Conservation (phyloP, 805 yeast species). For the Yamadazyma nakazawae region DNA sequence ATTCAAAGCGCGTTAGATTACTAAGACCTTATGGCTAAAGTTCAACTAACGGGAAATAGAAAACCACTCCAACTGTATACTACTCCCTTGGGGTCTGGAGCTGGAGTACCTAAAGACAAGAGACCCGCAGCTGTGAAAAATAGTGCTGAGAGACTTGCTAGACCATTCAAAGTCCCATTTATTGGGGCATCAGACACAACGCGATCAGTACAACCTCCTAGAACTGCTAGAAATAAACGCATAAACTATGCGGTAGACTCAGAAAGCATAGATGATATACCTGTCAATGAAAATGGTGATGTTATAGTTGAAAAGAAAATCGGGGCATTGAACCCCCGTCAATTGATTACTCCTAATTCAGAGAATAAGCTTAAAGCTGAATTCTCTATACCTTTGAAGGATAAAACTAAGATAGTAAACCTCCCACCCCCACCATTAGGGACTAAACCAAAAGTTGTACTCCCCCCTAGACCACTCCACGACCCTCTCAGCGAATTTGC, state of each 20-base stretch:
- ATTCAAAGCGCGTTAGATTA: not conserved
- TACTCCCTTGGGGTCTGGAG: constrained; percentile 63
- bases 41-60: constrained; percentile 14
- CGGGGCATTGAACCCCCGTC: constrained; percentile 62
- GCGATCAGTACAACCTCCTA: constrained; percentile 11
- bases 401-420: constrained; percentile 27
- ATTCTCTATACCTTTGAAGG: constrained; percentile 61
- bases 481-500: constrained; percentile 94
- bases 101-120: constrained; percentile 56
- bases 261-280: constrained; percentile 16
- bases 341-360: constrained; percentile 37
- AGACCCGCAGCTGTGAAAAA: constrained; percentile 54
- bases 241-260: constrained; percentile 28
- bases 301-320: constrained; percentile 32
- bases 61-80: constrained; percentile 39
- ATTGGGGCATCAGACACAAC: constrained; percentile 15
- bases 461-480: constrained; percentile 90
- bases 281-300: constrained; percentile 26
- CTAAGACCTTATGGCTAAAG: not conserved
- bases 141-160: constrained; percentile 50
- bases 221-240: constrained; percentile 29
- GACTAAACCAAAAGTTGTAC: constrained; percentile 60
- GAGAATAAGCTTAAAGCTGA: constrained; percentile 39
- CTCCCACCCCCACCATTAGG: constrained; percentile 81
- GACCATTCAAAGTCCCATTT: constrained; percentile 71